Evolutionary conservation across 345 rosid species (phyloP).

Genomic region (Melastoma malabathricum): DNA sequence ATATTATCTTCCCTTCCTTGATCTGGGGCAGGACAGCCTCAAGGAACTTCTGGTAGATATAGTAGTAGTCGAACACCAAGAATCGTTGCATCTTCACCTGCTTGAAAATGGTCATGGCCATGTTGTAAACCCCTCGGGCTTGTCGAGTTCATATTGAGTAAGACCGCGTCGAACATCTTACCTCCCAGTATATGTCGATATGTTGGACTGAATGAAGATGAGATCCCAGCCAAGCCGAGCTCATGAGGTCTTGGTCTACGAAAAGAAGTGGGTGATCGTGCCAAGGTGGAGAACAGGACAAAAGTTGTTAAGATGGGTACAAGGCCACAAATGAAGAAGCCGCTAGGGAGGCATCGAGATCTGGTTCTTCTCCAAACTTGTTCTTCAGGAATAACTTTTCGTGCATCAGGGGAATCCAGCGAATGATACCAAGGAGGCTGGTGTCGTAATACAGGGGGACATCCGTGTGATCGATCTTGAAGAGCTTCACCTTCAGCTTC

Average conservation of each 20-base stretch:
- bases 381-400: constrained; percentile 17
- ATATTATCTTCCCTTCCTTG: constrained; percentile 14
- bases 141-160: constrained; percentile 20
- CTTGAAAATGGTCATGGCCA: constrained; percentile 7
- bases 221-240: no score
- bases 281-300: no score
- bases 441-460: constrained; percentile 14
- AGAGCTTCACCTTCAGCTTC: constrained; percentile 7
- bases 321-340: no score
- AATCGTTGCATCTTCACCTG: constrained; percentile 22
- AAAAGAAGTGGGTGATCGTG: no score
- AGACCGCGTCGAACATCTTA: no score
- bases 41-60: constrained; percentile 14
- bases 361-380: constrained; percentile 29
- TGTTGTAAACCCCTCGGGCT: constrained; percentile 19
- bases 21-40: constrained; percentile 14
- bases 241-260: no score
- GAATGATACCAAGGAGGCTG: constrained; percentile 9
- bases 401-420: no score
- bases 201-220: no score
- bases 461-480: constrained; percentile 10
- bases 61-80: constrained; percentile 8
- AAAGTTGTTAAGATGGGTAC: no score
- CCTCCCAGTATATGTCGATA: no score
- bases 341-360: no score